phyloP scores from a whole-genome alignment of 2,329 filamentous ascomycete genomes.

The Penicillium sp. region DNA sequence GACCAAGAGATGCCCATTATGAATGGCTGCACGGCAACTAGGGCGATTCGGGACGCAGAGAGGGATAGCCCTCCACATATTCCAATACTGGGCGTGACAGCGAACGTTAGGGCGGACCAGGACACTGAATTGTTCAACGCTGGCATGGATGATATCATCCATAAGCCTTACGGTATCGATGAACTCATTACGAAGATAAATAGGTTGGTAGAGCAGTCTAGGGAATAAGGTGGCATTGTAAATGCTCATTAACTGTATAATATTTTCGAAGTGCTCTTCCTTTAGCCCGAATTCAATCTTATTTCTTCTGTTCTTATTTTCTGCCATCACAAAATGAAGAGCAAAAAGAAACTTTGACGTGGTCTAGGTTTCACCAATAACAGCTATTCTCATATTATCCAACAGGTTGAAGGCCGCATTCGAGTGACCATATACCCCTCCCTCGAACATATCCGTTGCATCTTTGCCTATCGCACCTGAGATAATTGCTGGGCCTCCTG shows the following conservation, averaged over 20 bases:
- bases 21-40: conserved; percentile 77
- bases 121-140: conserved; percentile 71
- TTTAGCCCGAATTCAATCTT: too few relatives aligned
- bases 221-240: too few relatives aligned
- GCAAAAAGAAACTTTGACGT: too few relatives aligned
- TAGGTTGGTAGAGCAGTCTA: too few relatives aligned
- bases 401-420: conserved; percentile 84
- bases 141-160: conserved; percentile 78
- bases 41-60: conserved; percentile 71
- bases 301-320: too few relatives aligned
- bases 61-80: conserved; percentile 50
- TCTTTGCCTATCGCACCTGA: conserved; percentile 79
- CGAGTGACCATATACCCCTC: conserved; percentile 81
- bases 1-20: conserved; percentile 84
- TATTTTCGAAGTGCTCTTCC: too few relatives aligned
- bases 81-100: conserved; percentile 57
- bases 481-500: conserved; percentile 81
- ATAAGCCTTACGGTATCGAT: conserved; percentile 78
- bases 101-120: conserved; percentile 76
- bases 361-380: conserved; percentile 1
- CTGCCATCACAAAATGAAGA: too few relatives aligned
- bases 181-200: conserved; percentile 69
- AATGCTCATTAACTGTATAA: too few relatives aligned
- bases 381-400: conserved; percentile 66
- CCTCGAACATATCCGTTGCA: conserved; percentile 84